Evolutionary conservation across 345 rosid species (phyloP), one percentile per base, ranked within the genome.

Genomic region (Clausena lansium): DNA sequence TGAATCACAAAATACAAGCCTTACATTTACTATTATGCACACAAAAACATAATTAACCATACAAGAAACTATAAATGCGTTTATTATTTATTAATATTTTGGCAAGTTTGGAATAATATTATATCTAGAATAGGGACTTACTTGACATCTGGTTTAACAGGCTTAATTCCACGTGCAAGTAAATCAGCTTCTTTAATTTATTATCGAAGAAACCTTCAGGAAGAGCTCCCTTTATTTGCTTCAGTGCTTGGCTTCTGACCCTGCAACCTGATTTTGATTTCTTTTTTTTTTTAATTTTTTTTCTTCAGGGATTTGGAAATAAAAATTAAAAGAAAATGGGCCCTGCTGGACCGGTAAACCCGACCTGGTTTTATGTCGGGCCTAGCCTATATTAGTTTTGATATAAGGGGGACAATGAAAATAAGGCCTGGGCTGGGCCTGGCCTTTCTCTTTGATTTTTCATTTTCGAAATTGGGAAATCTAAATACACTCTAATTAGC

Each of bases 151-250:
- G 90, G 89, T 84, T 93, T 95, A 59, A 95, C 96, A 28, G 82
- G 86, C 84, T 95, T 93, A 76, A 95, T 89, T 38, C 99, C 99
- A 81, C 94, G 99, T 78, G 99, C 98, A 81, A 85, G 99, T 57
- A 92, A 75, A 86, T 95, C 99, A 83, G 97, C 98, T 81, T 96
- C 99, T n/a, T n/a, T n/a, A n/a, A n/a, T 85, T 96, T 92, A 64
- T 91, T 88, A 80, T 96, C 98, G 79, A 94, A 96, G 79, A 96
- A 96, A 22, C 99, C 98, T 64, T 91, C 91, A 5, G 99, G 99
- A 63, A 93, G 93, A 73, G 92, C 83, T 82, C 97, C 97, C 78
- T 88, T 86, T 25, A 65, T 79, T 72, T n/a, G n/a, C n/a, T n/a
- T n/a, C n/a, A n/a, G n/a, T 74, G 88, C 77, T 87, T 90, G 24